phyloP scores from a whole-genome alignment of 2,329 filamentous ascomycete species.

The Helminthosporium solani region DNA sequence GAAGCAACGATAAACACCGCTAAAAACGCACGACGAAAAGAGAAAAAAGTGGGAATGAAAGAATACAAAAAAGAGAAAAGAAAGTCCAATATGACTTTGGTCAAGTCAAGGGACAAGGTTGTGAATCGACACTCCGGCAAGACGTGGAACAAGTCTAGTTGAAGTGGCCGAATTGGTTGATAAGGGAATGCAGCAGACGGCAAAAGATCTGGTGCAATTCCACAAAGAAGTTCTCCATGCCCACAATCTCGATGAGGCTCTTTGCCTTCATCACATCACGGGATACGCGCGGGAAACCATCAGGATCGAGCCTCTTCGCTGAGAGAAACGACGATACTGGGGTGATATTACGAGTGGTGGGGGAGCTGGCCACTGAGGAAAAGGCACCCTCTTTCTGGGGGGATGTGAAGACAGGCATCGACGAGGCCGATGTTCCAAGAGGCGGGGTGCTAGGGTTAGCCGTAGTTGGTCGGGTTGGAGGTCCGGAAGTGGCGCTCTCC shows the following conservation, averaged over 20 bases:
- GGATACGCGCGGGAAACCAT: constrained; percentile 55
- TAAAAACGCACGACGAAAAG: constrained; percentile 21
- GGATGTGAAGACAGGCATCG: constrained; percentile 27
- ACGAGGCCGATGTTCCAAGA: constrained; percentile 30
- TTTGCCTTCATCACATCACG: constrained; percentile 56
- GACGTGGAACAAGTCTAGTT: background rate
- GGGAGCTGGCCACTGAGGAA: constrained; percentile 33
- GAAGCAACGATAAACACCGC: constrained; percentile 14
- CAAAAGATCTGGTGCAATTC: constrained; percentile 57
- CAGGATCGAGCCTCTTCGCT: constrained; percentile 56
- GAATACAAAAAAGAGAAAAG: constrained; percentile 19
- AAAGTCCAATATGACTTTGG: constrained; percentile 5
- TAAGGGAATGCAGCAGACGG: constrained; percentile 39
- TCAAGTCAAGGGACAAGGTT: background rate
- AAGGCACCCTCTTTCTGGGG: constrained; percentile 31
- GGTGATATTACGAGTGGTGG: constrained; percentile 48
- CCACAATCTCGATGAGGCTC: constrained; percentile 60
- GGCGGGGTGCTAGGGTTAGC: constrained; percentile 33
- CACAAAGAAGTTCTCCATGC: constrained; percentile 59
- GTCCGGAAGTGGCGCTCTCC: constrained; percentile 29
- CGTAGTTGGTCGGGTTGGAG: constrained; percentile 27
- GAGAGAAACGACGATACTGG: constrained; percentile 61
- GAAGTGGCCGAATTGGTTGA: constrained; percentile 41
- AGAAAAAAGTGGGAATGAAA: background rate
- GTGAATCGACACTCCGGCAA: background rate